Evolutionary conservation across 139 green algal genomes (phyloP), one percentile per base, ranked within the genome.

Genomic region (Coelastrella sp.): DNA sequence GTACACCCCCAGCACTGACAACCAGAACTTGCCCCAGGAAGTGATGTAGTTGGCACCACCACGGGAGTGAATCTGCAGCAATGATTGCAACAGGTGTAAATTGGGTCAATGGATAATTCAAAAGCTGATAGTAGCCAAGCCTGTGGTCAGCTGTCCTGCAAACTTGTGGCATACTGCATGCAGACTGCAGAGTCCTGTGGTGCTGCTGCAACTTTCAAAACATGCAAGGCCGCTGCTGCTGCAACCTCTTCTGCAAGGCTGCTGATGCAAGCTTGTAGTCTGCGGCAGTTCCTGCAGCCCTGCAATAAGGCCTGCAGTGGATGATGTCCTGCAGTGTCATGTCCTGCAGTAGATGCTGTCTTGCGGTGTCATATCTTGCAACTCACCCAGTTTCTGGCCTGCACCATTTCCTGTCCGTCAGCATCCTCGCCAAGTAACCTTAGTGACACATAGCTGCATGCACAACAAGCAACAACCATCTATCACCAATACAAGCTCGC

Each of bases 21-120:
- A 91, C 95, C 96, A 99, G 93, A 99, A 99, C 93, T 99, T 99
- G 89, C 96, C 98, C 98, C 98, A 99, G 7, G 89, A 96, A 0
- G 97, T 97, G 77, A 97, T 95, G 80, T 90, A 87, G 30, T 89
- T 94, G 23, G 96, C 96, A 21, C 96, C 96, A 43, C 94, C 95
- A n/a, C 91, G 90, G 2, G 79, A 27, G 73, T 97, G 93, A 19
- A 99, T 99, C 96, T 98, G 92, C 73, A 27, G 34, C 32, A n/a
- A 27, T 32, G 57, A 17, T 5, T 66, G 57, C 21, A 34, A 66
- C 57, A 7, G 57, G 23, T 8, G 13, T 66, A 19, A 19, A 66
- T 66, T 34, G 57, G n/a, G 57, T 9, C n/a, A 6, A 66, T 8
- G 19, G 7, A 66, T 66, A 19, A 6, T 66, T 11, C 57, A 3